Conservation (phyloP, 2,329 filamentous ascomycete genomes). For the Beauveria pseudobassiana region DNA sequence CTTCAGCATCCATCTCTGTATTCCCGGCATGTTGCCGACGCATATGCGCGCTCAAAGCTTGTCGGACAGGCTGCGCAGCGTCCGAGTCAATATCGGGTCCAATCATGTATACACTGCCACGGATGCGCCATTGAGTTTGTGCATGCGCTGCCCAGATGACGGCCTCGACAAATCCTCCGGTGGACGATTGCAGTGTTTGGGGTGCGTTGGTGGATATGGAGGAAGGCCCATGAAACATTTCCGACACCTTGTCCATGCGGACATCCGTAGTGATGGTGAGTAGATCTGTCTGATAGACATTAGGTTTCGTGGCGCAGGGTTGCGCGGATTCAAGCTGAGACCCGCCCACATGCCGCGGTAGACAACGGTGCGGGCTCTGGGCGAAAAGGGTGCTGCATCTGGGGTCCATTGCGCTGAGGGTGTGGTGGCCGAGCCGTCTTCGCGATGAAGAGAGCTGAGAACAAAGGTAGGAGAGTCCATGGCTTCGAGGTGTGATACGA, state of each 20-base stretch:
- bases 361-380: constrained; percentile 70
- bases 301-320: constrained; percentile 63
- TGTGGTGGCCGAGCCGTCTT: constrained; percentile 4
- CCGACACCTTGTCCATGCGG: constrained; percentile 74
- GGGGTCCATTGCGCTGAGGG: constrained; percentile 22
- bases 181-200: constrained; percentile 35
- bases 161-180: constrained; percentile 69
- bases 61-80: constrained; percentile 42
- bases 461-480: constrained; percentile 43
- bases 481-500: constrained; percentile 41
- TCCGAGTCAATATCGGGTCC: constrained; percentile 55
- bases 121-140: constrained; percentile 77
- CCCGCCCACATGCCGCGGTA: constrained; percentile 78
- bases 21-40: constrained; percentile 23
- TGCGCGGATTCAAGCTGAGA: constrained; percentile 64
- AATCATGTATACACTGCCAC: constrained; percentile 68
- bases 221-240: constrained; percentile 51
- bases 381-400: constrained; percentile 36
- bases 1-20: background rate
- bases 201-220: background rate
- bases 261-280: constrained; percentile 81
- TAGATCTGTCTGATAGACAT: constrained; percentile 64
- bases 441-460: constrained; percentile 41
- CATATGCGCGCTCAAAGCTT: constrained; percentile 57
- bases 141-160: constrained; percentile 70